Base-by-base conservation (phyloP, 768 basidiomycete genomes). In the Glaciozyma martinii region DNA sequence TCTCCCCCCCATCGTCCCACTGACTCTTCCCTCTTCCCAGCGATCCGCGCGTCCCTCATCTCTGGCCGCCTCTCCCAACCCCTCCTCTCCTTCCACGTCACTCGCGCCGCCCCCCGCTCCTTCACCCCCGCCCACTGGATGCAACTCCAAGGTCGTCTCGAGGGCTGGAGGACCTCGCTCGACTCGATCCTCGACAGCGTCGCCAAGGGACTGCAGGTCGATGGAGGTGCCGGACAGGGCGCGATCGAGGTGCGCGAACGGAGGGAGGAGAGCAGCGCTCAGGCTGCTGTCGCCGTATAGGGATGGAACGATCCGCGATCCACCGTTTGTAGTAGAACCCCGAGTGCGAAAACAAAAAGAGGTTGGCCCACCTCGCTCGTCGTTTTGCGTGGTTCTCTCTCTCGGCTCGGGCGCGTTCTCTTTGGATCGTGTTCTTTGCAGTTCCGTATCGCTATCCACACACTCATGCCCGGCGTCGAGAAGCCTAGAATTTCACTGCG, bases 11-110 rank as follows among this genome's bases (percentile, higher is more conserved):
- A 37, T 12, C 1, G 5, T 5, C 23, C 23, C 32, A 8, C 42
- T 56, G 18, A 29, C 52, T 33, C 18, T 33, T n/a, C 55, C 5
- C 37, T 65, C 15, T 4, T 59, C 55, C 19, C 70, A 90, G 90
- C 86, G 62, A 90, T 92, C 71, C 87, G 90, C 60, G 82, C 84
- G 3, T 85, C 86, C 32, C 82, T 92, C 53, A 75, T 91, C 40
- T 83, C 84, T 58, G 90, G 87, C 44, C 90, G 89, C 75, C 85
- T 93, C 56, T 88, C 88, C 2, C 90, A 93, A 74, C 83, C 85
- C 2, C 81, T 84, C 13, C 85, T 88, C 72, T 84, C 83, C 56
- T 77, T 92, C 46, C 84, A 84, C 67, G 81, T 92, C 65, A 83
- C 82, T 57, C 85, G 85, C 42, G 85, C 89, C 0, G 85, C 84